A percentile compares a stretch with the other conserved stretches of the same genome.
Conservation (phyloP, 805 yeast species). For the Candida tammaniensis region DNA sequence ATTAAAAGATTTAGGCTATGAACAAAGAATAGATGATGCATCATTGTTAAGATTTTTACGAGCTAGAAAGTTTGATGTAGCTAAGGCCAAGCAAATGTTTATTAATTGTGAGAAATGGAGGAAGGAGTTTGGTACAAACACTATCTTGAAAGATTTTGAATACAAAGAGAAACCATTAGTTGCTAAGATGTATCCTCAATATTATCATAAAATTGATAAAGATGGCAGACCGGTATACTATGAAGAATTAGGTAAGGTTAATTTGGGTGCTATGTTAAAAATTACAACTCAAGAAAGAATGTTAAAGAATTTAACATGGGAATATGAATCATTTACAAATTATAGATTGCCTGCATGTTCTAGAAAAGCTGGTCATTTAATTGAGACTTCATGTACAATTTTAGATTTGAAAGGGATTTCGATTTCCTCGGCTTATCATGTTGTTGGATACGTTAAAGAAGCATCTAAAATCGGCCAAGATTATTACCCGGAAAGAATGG, state of each 20-base stretch:
- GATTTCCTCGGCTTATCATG: conserved; percentile 77
- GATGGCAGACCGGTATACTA: conserved; percentile 96
- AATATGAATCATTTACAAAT: conserved; percentile 84
- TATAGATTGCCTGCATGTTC: conserved; percentile 93
- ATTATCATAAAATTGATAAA: conserved; percentile 93
- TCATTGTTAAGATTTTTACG: conserved; percentile 81
- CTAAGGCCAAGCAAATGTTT: conserved; percentile 78
- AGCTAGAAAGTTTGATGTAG: conserved; percentile 91
- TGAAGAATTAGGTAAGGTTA: conserved; percentile 91
- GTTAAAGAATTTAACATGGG: conserved; percentile 96
- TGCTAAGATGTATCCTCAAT: conserved; percentile 90
- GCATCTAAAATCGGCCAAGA: conserved; percentile 95
- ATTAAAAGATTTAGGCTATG: conserved; percentile 63
- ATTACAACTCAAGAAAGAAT: conserved; percentile 94
- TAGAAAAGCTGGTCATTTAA: conserved; percentile 68
- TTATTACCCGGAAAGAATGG: conserved; percentile 99
- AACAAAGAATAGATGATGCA: conserved; percentile 83
- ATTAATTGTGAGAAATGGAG: conserved; percentile 91
- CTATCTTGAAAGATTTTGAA: conserved; percentile 81
- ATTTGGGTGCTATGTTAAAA: conserved; percentile 86
- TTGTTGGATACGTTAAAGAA: conserved; percentile 82
- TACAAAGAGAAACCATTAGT: conserved; percentile 92
- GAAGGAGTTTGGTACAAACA: conserved; percentile 78
- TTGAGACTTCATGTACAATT: conserved; percentile 96
- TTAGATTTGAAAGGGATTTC: conserved; percentile 95